Percentiles rank a stretch among this genome's conserved stretches.
Conservation (phyloP, 164 flowering plant genomes). For the Tetracentron sinense region DNA sequence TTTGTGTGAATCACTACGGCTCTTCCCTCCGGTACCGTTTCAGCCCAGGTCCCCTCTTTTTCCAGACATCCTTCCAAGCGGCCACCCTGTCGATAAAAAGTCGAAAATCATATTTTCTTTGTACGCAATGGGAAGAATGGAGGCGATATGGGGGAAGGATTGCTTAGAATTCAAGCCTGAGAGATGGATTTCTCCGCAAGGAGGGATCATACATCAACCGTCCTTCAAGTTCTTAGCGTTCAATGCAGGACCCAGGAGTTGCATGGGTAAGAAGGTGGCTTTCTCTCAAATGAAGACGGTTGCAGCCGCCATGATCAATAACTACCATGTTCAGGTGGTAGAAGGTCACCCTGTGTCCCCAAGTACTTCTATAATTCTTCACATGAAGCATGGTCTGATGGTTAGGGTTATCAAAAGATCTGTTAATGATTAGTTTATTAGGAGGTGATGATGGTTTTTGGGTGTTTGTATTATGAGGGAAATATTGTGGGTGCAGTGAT, state of each 20-base stretch:
- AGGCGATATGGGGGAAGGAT: constrained; percentile 45
- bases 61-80: constrained; percentile 41
- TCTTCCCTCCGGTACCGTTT: constrained; percentile 40
- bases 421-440: no score
- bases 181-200: constrained; percentile 45
- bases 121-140: constrained; percentile 50
- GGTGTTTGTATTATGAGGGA: no score
- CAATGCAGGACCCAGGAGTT: constrained; percentile 55
- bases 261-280: constrained; percentile 55
- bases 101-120: constrained; percentile 20
- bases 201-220: constrained; percentile 28
- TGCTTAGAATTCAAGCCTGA: constrained; percentile 51
- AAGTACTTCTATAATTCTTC: constrained; percentile 44
- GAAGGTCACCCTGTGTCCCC: constrained; percentile 44
- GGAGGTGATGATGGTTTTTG: no score
- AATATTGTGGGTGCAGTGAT: no score
- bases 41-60: constrained; percentile 17
- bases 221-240: constrained; percentile 39
- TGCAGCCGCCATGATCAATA: constrained; percentile 41
- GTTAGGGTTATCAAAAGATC: constrained; percentile 24
- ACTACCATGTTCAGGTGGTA: constrained; percentile 38
- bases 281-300: constrained; percentile 52
- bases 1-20: constrained; percentile 35
- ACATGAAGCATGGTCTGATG: constrained; percentile 50
- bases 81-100: constrained; percentile 22